phyloP scores from a whole-genome alignment of 2,329 filamentous ascomycete species.

The Claviceps capensis region DNA sequence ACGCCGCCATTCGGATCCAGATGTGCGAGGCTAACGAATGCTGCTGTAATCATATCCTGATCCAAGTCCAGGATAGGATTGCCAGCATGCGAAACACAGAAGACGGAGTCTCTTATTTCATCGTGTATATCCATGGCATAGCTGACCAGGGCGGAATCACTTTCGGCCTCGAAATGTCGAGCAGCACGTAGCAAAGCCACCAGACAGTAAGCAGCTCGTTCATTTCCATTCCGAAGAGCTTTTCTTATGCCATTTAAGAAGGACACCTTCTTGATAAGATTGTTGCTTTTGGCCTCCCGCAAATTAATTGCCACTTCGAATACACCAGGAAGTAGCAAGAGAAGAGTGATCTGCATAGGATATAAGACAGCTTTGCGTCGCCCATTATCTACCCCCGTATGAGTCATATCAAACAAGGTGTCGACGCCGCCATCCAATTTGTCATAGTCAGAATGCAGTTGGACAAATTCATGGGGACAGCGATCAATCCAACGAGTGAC shows the following conservation, averaged over 20 bases:
- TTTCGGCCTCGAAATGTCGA: constrained; percentile 48
- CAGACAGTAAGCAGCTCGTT: constrained; percentile 53
- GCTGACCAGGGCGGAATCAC: constrained; percentile 49
- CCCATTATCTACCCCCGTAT: constrained; percentile 44
- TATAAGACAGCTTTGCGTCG: constrained; percentile 42
- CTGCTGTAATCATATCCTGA: constrained; percentile 50
- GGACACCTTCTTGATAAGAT: constrained; percentile 51
- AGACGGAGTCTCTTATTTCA: constrained; percentile 52
- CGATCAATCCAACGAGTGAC: constrained; percentile 54
- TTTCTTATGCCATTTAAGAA: constrained; percentile 53
- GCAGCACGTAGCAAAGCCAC: constrained; percentile 48
- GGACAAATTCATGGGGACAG: constrained; percentile 50
- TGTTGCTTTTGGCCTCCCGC: constrained; percentile 46
- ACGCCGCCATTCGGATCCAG: constrained; percentile 46
- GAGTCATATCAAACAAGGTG: constrained; percentile 56
- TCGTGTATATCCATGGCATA: constrained; percentile 58
- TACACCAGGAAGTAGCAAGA: constrained; percentile 53
- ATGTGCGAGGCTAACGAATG: constrained; percentile 51
- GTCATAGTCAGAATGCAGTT: constrained; percentile 44
- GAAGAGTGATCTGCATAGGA: constrained; percentile 47
- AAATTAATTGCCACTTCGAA: constrained; percentile 58
- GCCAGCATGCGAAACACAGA: constrained; percentile 35
- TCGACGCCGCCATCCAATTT: constrained; percentile 53
- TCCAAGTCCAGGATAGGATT: constrained; percentile 40
- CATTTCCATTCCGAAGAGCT: constrained; percentile 48